These are phyloP conservation scores for Thymus mandschuricus DNA, from an alignment of 257 asterid genomes.

Conservation along the genomic window DNA sequence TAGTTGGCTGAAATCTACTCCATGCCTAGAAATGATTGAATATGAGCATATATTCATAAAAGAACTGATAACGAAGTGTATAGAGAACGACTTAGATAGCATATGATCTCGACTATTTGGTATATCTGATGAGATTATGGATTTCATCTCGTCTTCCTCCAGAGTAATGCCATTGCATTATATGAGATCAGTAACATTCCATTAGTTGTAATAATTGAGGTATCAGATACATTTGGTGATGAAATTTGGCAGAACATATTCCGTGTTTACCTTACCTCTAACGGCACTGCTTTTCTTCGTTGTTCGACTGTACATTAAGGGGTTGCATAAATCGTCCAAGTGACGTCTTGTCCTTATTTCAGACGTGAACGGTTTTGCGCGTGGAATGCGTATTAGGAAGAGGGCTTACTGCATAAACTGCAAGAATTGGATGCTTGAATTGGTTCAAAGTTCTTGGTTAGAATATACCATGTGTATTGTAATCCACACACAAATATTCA, in stretches of 20 bases:
- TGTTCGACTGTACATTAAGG: too few species aligned
- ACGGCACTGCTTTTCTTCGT: too few species aligned
- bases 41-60: conserved; percentile 30
- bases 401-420: too few species aligned
- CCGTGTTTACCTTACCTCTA: not conserved
- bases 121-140: conserved; percentile 15
- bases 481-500: too few species aligned
- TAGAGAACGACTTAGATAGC: not conserved
- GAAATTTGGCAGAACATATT: conserved; percentile 23
- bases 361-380: too few species aligned
- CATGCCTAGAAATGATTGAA: conserved; percentile 28
- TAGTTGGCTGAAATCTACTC: not conserved
- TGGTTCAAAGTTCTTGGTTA: too few species aligned
- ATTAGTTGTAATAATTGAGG: not conserved
- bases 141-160: too few species aligned
- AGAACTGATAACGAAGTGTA: not conserved
- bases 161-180: not conserved
- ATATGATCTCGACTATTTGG: conserved; percentile 6
- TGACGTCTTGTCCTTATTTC: too few species aligned
- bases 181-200: not conserved
- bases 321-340: too few species aligned
- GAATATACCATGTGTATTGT: too few species aligned
- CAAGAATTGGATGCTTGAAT: too few species aligned
- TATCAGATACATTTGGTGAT: conserved; percentile 28
- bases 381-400: too few species aligned